These are phyloP conservation scores for Peterozyma xylosa DNA, from an alignment of 805 yeast species.

Conservation along the genomic window DNA sequence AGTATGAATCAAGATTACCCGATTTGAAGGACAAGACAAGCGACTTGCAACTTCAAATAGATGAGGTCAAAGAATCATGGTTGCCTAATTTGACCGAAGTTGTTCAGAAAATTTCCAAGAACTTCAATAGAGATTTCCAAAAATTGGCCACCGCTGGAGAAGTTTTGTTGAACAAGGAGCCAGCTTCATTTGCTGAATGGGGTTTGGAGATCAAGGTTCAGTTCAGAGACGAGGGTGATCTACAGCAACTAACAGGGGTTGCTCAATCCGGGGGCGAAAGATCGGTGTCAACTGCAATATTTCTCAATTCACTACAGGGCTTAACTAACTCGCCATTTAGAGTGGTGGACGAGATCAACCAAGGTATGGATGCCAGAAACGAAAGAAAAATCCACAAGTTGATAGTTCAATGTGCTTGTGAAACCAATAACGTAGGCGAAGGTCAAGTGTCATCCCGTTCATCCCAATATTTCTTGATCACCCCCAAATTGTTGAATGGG, in stretches of 20 bases:
- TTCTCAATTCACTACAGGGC: slow-evolving; percentile 85
- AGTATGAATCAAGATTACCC: slow-evolving; percentile 32
- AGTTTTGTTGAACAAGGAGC: slow-evolving; percentile 47
- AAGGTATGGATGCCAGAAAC: slow-evolving; percentile 95
- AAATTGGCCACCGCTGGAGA: slow-evolving; percentile 86
- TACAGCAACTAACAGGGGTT: slow-evolving; percentile 70
- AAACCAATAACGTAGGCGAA: slow-evolving; percentile 14
- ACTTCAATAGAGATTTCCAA: slow-evolving; percentile 60
- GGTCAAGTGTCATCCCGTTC: not conserved
- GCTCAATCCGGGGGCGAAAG: slow-evolving; percentile 98
- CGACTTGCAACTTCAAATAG: slow-evolving; percentile 28
- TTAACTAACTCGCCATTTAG: slow-evolving; percentile 84
- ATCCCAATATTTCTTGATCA: slow-evolving; percentile 85
- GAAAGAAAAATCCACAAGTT: slow-evolving; percentile 81
- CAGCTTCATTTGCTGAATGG: slow-evolving; percentile 65
- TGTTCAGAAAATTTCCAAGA: slow-evolving; percentile 47
- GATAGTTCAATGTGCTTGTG: slow-evolving; percentile 80
- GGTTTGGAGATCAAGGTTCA: slow-evolving; percentile 75
- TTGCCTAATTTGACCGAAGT: slow-evolving; percentile 51
- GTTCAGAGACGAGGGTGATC: slow-evolving; percentile 70
- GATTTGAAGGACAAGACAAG: slow-evolving; percentile 16
- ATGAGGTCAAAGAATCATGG: slow-evolving; percentile 39
- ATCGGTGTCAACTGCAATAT: slow-evolving; percentile 89
- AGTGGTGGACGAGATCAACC: slow-evolving; percentile 96
- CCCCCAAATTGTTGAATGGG: slow-evolving; percentile 82